Evolutionary conservation across 2,329 filamentous ascomycete species (phyloP).

Genomic region (Colletotrichum destructivum): DNA sequence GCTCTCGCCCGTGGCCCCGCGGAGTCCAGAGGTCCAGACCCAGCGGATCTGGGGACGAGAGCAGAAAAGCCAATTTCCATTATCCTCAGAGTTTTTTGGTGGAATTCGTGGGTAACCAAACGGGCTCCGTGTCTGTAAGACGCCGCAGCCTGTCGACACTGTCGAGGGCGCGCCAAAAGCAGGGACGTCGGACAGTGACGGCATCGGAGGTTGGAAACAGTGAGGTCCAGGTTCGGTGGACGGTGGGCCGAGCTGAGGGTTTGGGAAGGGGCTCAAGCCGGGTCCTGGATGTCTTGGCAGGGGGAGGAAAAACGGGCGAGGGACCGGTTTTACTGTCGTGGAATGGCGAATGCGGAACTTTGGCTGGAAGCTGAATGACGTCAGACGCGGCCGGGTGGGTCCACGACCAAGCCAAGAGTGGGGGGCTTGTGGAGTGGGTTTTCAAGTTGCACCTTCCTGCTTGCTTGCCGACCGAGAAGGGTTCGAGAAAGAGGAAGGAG

Average conservation of each 20-base stretch:
- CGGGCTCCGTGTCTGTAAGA: conserved; percentile 22
- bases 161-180: conserved; percentile 23
- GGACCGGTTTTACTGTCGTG: conserved; percentile 29
- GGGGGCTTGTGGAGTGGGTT: conserved; percentile 15
- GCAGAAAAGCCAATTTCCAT: neutral
- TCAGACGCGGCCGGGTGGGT: conserved; percentile 25
- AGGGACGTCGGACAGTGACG: conserved; percentile 37
- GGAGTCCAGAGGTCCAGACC: conserved; percentile 28
- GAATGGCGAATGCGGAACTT: conserved; percentile 22
- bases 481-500: conserved; percentile 1
- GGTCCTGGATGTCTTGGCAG: conserved; percentile 36
- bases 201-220: conserved; percentile 23
- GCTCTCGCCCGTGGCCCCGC: conserved; percentile 12
- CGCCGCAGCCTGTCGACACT: conserved; percentile 11
- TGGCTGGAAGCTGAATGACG: conserved; percentile 22
- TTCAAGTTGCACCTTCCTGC: neutral
- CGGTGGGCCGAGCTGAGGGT: conserved; percentile 35
- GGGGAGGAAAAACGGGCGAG: conserved; percentile 33
- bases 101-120: neutral
- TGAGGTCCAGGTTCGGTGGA: conserved; percentile 31
- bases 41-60: conserved; percentile 19
- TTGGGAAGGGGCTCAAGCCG: conserved; percentile 31
- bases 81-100: neutral
- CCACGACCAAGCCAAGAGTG: conserved; percentile 6
- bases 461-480: neutral